Evolutionary conservation across 2,329 filamentous ascomycete species (phyloP).

Genomic region (Clonostachys solani): DNA sequence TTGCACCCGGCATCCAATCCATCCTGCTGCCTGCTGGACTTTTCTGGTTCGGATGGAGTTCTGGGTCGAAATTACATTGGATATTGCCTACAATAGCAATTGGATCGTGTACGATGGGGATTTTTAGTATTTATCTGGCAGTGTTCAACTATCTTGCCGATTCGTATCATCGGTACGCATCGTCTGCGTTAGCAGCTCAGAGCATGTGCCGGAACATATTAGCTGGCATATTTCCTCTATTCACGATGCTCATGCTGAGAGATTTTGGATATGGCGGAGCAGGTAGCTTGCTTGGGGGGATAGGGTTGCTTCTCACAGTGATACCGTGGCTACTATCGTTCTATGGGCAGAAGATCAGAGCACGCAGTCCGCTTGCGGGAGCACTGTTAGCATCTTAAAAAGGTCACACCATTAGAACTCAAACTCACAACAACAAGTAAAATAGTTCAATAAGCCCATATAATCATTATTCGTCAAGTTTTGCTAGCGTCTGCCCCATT

Average conservation of each 20-base stretch:
- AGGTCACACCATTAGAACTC: too few species aligned
- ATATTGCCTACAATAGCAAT: conserved; percentile 60
- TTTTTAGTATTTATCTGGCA: conserved; percentile 64
- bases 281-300: conserved; percentile 59
- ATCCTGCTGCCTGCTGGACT: conserved; percentile 59
- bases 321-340: conserved; percentile 66
- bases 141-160: conserved; percentile 69
- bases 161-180: conserved; percentile 62
- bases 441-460: too few species aligned
- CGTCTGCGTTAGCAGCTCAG: conserved; percentile 62
- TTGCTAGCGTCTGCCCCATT: too few species aligned
- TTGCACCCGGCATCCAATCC: conserved; percentile 59
- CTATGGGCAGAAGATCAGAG: conserved; percentile 58
- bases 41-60: conserved; percentile 69
- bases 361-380: conserved; percentile 56
- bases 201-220: conserved; percentile 63
- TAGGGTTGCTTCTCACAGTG: conserved; percentile 52
- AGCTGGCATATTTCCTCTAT: conserved; percentile 59
- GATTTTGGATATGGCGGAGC: conserved; percentile 55
- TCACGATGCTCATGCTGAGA: conserved; percentile 57
- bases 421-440: too few species aligned
- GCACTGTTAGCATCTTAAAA: too few species aligned
- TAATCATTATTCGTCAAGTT: too few species aligned
- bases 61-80: conserved; percentile 49
- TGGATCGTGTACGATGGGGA: conserved; percentile 59